phyloP scores from a whole-genome alignment of 306 rosid species.

The Prunus mume region DNA sequence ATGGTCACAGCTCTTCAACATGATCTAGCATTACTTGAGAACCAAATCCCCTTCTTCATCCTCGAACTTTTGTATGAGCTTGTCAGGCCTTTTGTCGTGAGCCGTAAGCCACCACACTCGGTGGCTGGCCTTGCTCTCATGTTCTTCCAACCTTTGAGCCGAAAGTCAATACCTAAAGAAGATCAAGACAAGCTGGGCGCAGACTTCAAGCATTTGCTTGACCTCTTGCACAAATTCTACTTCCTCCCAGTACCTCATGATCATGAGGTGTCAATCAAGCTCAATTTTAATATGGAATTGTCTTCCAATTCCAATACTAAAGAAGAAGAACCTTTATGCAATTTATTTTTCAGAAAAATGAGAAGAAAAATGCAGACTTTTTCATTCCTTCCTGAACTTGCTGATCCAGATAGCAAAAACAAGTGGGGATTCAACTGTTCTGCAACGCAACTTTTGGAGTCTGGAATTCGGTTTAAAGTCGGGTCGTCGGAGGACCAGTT shows the following conservation, averaged over 20 bases:
- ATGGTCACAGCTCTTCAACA: slow-evolving; percentile 1
- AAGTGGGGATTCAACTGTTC: not conserved
- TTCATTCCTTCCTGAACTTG: not conserved
- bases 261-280: no score
- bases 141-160: slow-evolving; percentile 11
- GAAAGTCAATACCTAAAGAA: no score
- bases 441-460: slow-evolving; percentile 25
- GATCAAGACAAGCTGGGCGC: not conserved
- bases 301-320: no score
- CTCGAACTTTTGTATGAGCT: no score
- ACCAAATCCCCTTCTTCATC: no score
- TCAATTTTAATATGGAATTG: not conserved
- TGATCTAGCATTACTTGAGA: slow-evolving; percentile 16
- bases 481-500: not conserved
- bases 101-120: not conserved
- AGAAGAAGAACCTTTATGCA: no score
- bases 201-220: not conserved
- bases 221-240: slow-evolving; percentile 18
- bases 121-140: slow-evolving; percentile 16
- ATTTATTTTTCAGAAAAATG: no score
- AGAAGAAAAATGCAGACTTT: no score
- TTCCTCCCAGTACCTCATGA: no score
- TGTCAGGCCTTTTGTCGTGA: not conserved
- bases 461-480: slow-evolving; percentile 11
- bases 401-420: no score